Percentiles rank a stretch among this genome's conserved stretches.
phyloP scores from a whole-genome alignment of 208 protist species.

The Borovskyia barvae region DNA sequence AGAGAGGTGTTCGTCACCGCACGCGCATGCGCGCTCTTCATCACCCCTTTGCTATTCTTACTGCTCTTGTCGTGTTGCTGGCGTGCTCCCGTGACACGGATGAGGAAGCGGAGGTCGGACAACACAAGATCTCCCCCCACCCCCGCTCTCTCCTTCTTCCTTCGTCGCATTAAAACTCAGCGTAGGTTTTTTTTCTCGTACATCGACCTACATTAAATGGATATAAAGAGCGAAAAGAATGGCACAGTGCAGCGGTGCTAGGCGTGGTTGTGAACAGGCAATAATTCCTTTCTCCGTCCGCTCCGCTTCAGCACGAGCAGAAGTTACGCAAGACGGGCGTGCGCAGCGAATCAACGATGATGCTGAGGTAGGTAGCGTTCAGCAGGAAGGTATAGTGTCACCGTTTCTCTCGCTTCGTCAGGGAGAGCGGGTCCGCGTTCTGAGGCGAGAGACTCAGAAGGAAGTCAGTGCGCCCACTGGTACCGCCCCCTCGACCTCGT shows the following conservation, averaged over 20 bases:
- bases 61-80: too few relatives aligned
- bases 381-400: conserved; percentile 1
- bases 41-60: too few relatives aligned
- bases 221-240: too few relatives aligned
- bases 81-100: too few relatives aligned
- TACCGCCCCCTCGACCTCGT: too few relatives aligned
- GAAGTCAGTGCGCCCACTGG: background rate
- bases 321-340: background rate
- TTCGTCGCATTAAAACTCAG: too few relatives aligned
- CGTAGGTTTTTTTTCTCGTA: conserved; percentile 2
- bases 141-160: too few relatives aligned
- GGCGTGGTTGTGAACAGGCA: conserved; percentile 19
- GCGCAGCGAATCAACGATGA: background rate
- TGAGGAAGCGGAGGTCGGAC: too few relatives aligned
- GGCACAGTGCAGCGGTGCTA: background rate
- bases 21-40: too few relatives aligned
- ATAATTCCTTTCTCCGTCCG: conserved; percentile 33
- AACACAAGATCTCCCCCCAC: too few relatives aligned
- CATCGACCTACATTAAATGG: too few relatives aligned
- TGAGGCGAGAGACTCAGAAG: conserved; percentile 22
- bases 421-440: conserved; percentile 31
- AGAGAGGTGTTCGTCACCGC: too few relatives aligned
- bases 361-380: background rate
- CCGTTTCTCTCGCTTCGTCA: conserved; percentile 25
- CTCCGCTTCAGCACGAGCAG: background rate